Evolutionary conservation across 148 eudicot species (phyloP).

Genomic region (Rheum nobile): DNA sequence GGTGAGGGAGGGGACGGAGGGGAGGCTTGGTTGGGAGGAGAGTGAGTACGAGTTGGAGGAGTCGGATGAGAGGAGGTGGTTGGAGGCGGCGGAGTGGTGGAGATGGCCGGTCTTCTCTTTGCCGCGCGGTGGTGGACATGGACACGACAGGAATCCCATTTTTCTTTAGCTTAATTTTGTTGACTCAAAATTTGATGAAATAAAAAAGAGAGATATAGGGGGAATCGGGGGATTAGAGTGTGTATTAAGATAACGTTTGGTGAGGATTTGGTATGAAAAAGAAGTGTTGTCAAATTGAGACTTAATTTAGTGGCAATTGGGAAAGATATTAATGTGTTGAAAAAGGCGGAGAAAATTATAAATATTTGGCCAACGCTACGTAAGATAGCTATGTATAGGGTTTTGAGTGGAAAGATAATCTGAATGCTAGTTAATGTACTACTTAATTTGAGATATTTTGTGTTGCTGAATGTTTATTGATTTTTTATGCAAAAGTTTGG

Average conservation of each 20-base stretch:
- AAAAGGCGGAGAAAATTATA: neutral
- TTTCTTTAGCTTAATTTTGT: neutral
- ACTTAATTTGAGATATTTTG: neutral
- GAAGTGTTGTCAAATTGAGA: neutral
- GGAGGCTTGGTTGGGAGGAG: conserved; percentile 32
- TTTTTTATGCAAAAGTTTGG: no score
- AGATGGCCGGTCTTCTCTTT: neutral
- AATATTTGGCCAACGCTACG: neutral
- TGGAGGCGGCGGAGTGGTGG: neutral
- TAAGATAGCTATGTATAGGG: neutral
- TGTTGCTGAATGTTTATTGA: neutral
- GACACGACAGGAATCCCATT: neutral
- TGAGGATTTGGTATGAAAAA: neutral
- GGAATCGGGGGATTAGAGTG: neutral
- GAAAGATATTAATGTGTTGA: neutral
- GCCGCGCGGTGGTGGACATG: neutral
- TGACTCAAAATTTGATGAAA: neutral
- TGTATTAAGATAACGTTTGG: neutral
- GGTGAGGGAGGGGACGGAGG: conserved; percentile 31
- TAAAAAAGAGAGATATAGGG: neutral
- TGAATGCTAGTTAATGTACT: neutral
- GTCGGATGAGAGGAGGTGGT: neutral
- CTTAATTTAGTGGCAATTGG: neutral
- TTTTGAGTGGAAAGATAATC: neutral
- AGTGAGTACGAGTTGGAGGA: conserved; percentile 16